phyloP scores from a whole-genome alignment of 331 rosid species.

The Malus hybrid region DNA sequence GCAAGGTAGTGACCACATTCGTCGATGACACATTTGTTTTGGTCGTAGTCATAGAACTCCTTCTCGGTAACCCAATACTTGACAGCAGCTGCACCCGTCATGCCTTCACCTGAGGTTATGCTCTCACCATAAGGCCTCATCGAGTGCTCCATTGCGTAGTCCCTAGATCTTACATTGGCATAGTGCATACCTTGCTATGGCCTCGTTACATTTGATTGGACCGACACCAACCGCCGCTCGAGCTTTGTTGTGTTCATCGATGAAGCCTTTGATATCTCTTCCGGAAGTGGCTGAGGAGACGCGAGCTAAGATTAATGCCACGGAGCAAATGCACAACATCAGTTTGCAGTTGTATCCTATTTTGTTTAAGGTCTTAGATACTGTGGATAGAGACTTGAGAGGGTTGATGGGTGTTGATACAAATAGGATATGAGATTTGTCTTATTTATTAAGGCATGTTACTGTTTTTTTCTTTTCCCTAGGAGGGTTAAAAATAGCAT shows the following conservation, averaged over 20 bases:
- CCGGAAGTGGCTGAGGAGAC: neutral
- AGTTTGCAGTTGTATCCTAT: neutral
- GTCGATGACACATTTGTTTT: slow-evolving; percentile 9
- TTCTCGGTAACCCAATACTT: slow-evolving; percentile 22
- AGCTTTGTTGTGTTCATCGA: slow-evolving; percentile 12
- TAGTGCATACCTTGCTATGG: slow-evolving; percentile 9
- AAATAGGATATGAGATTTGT: no score
- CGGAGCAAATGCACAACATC: neutral
- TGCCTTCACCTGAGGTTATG: neutral
- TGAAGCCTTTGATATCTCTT: neutral
- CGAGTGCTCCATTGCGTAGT: slow-evolving; percentile 16
- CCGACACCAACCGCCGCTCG: neutral
- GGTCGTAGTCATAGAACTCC: neutral
- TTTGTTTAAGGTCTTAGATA: neutral
- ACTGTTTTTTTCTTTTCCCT: no score
- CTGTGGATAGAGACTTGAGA: no score
- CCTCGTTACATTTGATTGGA: neutral
- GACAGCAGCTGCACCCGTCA: slow-evolving; percentile 11
- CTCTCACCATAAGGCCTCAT: slow-evolving; percentile 10
- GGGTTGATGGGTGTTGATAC: no score
- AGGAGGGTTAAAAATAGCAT: no score
- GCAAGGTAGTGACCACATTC: slow-evolving; percentile 20
- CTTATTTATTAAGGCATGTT: no score
- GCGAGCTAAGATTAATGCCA: neutral
- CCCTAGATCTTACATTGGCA: neutral